These are phyloP conservation scores for Candida wancherniae DNA, from an alignment of 805 yeast species.

Conservation along the genomic window DNA sequence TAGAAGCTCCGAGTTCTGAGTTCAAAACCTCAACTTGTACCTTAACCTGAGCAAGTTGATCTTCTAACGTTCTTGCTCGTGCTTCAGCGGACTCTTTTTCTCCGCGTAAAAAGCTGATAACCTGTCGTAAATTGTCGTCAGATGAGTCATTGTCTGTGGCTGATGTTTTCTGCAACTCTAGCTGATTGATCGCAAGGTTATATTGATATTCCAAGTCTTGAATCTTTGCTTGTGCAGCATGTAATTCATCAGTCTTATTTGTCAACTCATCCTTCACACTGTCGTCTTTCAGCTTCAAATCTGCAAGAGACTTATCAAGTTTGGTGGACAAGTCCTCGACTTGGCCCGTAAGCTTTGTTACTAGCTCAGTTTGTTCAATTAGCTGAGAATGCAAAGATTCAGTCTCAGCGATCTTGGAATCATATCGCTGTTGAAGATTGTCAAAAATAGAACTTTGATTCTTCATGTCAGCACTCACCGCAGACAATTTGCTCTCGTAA, in stretches of 20 bases:
- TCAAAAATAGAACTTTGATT: slow-evolving; percentile 44
- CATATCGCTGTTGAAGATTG: slow-evolving; percentile 51
- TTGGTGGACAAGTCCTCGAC: slow-evolving; percentile 5
- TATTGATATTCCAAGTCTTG: slow-evolving; percentile 66
- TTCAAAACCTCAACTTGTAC: slow-evolving; percentile 45
- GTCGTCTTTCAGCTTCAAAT: slow-evolving; percentile 38
- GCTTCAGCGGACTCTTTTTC: slow-evolving; percentile 70
- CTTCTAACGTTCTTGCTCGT: slow-evolving; percentile 35
- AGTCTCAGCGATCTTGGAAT: slow-evolving; percentile 9
- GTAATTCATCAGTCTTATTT: slow-evolving; percentile 31
- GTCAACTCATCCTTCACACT: slow-evolving; percentile 19
- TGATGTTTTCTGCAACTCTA: slow-evolving; percentile 40
- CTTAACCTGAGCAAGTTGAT: slow-evolving; percentile 52
- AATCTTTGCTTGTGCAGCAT: slow-evolving; percentile 39
- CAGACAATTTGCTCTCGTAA: slow-evolving; percentile 26
- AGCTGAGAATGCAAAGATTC: slow-evolving; percentile 12
- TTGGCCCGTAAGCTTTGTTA: not conserved
- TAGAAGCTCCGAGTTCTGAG: slow-evolving; percentile 49
- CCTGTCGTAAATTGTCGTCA: slow-evolving; percentile 36
- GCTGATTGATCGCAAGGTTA: slow-evolving; percentile 59
- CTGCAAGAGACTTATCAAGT: slow-evolving; percentile 27
- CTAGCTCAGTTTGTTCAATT: slow-evolving; percentile 8
- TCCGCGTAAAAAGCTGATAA: slow-evolving; percentile 60
- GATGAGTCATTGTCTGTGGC: slow-evolving; percentile 10
- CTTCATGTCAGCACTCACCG: slow-evolving; percentile 27